Percentiles rank a stretch among this genome's conserved stretches.
Conservation (phyloP, 176 grass and related monocot genomes). For the Sorghum bicolor region DNA sequence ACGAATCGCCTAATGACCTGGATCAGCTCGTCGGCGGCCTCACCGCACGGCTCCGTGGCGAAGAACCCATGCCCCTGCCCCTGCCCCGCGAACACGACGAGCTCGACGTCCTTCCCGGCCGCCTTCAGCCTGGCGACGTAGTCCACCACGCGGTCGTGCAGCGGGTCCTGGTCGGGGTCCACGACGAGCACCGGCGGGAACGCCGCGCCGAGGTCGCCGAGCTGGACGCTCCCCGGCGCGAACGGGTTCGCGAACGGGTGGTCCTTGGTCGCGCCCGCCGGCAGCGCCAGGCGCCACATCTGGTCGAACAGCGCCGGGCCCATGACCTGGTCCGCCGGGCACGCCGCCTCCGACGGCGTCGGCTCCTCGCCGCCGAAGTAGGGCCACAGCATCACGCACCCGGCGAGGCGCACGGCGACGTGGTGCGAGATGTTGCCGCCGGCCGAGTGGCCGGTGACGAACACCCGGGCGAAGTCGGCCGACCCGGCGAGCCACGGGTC, state of each 20-base stretch:
- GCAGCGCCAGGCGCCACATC: conserved; percentile 42
- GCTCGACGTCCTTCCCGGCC: conserved; percentile 24
- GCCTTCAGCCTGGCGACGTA: conserved; percentile 34
- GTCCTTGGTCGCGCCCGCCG: conserved; percentile 22
- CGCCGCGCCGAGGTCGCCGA: neutral
- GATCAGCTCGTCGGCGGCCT: conserved; percentile 18
- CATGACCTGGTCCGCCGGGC: neutral
- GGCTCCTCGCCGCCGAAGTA: conserved; percentile 34
- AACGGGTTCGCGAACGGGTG: conserved; percentile 45
- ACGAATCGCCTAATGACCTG: conserved; percentile 9
- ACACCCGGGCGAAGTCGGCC: conserved; percentile 32
- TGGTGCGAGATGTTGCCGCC: conserved; percentile 55
- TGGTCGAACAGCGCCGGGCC: conserved; percentile 1
- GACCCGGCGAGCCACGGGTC: conserved; percentile 38
- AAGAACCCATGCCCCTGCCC: conserved; percentile 38
- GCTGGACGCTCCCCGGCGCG: conserved; percentile 1
- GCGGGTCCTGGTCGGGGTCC: conserved; percentile 13
- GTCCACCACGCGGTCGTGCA: conserved; percentile 27
- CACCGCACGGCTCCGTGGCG: neutral
- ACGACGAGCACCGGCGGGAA: conserved; percentile 36
- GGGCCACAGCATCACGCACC: conserved; percentile 29
- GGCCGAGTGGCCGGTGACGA: conserved; percentile 39
- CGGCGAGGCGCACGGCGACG: conserved; percentile 26
- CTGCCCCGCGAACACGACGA: conserved; percentile 27
- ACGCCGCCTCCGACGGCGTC: conserved; percentile 34